phyloP scores from a whole-genome alignment of 2,329 filamentous ascomycete species.

The Claviceps sorghi region DNA sequence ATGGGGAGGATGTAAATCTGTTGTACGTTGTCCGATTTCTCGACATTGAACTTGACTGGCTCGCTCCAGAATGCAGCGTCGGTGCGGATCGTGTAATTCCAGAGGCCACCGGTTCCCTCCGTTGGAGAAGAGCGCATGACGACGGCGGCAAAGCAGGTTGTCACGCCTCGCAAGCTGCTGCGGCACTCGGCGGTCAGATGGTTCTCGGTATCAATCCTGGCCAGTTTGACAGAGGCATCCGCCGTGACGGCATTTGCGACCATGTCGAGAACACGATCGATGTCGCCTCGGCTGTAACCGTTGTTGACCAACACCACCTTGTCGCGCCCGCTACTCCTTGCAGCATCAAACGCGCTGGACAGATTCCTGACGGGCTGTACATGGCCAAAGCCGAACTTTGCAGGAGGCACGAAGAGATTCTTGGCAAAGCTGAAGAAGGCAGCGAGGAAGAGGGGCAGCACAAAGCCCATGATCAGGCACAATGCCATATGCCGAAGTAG shows the following conservation, averaged over 20 bases:
- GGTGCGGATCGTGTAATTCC: constrained; percentile 77
- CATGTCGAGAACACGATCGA: constrained; percentile 53
- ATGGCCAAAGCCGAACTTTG: constrained; percentile 56
- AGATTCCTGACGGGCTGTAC: constrained; percentile 49
- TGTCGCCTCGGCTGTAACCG: constrained; percentile 52
- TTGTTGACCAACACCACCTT: constrained; percentile 70
- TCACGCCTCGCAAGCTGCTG: constrained; percentile 50
- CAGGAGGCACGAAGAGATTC: constrained; percentile 70
- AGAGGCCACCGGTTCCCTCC: constrained; percentile 50
- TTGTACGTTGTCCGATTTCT: constrained; percentile 53
- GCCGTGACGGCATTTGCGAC: constrained; percentile 43
- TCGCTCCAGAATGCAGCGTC: constrained; percentile 51
- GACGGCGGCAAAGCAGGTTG: constrained; percentile 57
- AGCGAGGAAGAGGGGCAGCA: constrained; percentile 44
- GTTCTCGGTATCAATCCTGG: constrained; percentile 38
- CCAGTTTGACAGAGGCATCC: constrained; percentile 37
- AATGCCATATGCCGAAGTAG: constrained; percentile 37
- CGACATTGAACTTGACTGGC: constrained; percentile 46
- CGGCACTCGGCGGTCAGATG: constrained; percentile 49
- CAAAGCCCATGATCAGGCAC: constrained; percentile 40
- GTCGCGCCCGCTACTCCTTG: constrained; percentile 41
- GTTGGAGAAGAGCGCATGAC: constrained; percentile 62
- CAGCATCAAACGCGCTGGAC: constrained; percentile 43
- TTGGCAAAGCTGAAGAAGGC: constrained; percentile 56
- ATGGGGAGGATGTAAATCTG: constrained; percentile 68